Conservation (phyloP, 129 eudicot genomes). For the Scalesia atractyloides region DNA sequence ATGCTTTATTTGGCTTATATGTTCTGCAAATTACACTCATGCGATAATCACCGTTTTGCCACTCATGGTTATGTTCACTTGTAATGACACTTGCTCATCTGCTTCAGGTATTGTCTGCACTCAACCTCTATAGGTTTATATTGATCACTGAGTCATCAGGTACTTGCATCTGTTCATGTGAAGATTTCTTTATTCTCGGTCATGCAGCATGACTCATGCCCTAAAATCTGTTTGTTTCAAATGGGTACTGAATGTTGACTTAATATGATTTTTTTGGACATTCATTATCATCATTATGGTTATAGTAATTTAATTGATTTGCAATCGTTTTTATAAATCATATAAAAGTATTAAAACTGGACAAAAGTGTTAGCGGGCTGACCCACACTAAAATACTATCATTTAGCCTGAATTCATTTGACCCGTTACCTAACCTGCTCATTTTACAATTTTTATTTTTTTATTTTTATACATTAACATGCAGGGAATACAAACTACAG, state of each 20-base stretch:
- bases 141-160: slow-evolving; percentile 87
- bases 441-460: not conserved
- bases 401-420: not conserved
- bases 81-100: slow-evolving; percentile 27
- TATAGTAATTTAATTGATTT: not conserved
- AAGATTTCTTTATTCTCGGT: slow-evolving; percentile 6
- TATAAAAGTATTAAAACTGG: not conserved
- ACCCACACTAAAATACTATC: not conserved
- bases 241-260: slow-evolving; percentile 4
- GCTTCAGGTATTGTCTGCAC: slow-evolving; percentile 79
- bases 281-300: not conserved
- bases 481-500: slow-evolving; percentile 82
- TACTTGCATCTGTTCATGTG: slow-evolving; percentile 25
- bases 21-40: no score
- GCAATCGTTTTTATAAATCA: not conserved
- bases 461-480: slow-evolving; percentile 6
- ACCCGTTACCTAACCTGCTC: not conserved
- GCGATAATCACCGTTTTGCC: not conserved
- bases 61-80: slow-evolving; percentile 7
- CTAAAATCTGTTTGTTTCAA: not conserved
- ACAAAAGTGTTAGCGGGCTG: not conserved
- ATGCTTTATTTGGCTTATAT: not conserved
- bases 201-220: slow-evolving; percentile 1
- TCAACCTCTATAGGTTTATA: slow-evolving; percentile 80
- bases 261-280: not conserved